These are phyloP conservation scores for Paraglomus brasilianum DNA, from an alignment of 192 early-diverging fungal species.

Conservation along the genomic window DNA sequence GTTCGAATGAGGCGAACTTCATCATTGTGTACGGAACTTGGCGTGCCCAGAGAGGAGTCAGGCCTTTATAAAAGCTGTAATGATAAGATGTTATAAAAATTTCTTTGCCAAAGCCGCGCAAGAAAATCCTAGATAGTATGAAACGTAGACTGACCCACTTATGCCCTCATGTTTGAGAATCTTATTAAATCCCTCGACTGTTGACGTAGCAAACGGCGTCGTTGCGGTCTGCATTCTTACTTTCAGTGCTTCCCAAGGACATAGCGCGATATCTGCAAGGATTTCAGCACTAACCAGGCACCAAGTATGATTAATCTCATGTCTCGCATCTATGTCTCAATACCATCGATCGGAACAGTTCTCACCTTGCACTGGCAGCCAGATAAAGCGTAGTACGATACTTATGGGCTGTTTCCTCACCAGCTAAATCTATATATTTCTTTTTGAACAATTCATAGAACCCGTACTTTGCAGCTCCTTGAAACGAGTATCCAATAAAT, in stretches of 20 bases:
- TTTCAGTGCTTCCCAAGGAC: slow-evolving; percentile 85
- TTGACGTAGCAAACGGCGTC: slow-evolving; percentile 70
- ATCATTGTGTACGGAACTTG: slow-evolving; percentile 87
- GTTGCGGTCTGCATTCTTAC: slow-evolving; percentile 83
- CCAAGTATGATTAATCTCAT: not conserved
- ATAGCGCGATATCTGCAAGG: slow-evolving; percentile 78
- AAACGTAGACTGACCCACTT: slow-evolving; percentile 43
- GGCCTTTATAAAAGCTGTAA: slow-evolving; percentile 60
- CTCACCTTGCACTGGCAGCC: slow-evolving; percentile 51
- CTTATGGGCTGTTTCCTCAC: slow-evolving; percentile 69
- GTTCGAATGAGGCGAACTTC: slow-evolving; percentile 86
- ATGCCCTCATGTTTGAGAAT: slow-evolving; percentile 59
- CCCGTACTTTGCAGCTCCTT: slow-evolving; percentile 81
- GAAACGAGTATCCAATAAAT: slow-evolving; percentile 77
- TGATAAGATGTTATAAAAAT: not conserved
- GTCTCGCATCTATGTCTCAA: not conserved
- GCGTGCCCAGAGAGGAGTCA: slow-evolving; percentile 73
- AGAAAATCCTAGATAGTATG: slow-evolving; percentile 20
- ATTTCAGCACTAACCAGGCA: slow-evolving; percentile 67
- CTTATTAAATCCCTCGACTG: slow-evolving; percentile 62
- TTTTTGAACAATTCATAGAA: slow-evolving; percentile 91
- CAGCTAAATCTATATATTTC: slow-evolving; percentile 58
- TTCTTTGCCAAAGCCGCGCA: slow-evolving; percentile 36
- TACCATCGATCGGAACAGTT: not conserved
- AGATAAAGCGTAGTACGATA: slow-evolving; percentile 74